Percentiles rank a stretch among this genome's conserved stretches.
These are phyloP conservation scores for Trapa bicornis DNA, from an alignment of 345 rosid genomes.

Conservation along the genomic window DNA sequence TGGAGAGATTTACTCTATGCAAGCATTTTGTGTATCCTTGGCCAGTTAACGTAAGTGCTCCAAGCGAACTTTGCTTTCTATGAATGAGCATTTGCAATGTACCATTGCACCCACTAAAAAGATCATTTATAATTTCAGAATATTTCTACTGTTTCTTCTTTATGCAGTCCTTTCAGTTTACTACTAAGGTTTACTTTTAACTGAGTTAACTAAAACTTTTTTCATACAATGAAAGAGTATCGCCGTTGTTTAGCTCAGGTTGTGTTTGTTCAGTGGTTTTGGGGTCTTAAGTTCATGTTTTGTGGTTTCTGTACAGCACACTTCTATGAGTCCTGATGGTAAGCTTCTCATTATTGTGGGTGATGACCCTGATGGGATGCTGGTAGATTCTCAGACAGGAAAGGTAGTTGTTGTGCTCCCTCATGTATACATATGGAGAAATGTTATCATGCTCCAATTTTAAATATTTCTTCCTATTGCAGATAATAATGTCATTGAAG, in stretches of 20 bases:
- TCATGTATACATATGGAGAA: too few relatives aligned
- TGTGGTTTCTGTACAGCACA: constrained; percentile 31
- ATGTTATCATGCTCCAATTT: neutral
- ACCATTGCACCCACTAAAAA: neutral
- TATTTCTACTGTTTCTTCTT: too few relatives aligned
- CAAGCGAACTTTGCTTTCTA: neutral
- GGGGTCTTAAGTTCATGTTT: neutral
- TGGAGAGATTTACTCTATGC: constrained; percentile 58
- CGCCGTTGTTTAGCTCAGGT: too few relatives aligned
- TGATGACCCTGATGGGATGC: constrained; percentile 51
- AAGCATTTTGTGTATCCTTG: constrained; percentile 50
- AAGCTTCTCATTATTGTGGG: constrained; percentile 58
- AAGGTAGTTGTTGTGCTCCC: neutral
- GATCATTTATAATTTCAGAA: too few relatives aligned
- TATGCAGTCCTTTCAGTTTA: too few relatives aligned
- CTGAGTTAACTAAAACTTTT: too few relatives aligned
- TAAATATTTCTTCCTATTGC: constrained; percentile 7
- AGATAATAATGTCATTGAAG: constrained; percentile 31
- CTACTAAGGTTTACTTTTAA: too few relatives aligned
- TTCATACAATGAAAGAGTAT: too few relatives aligned
- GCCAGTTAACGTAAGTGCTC: constrained; percentile 61
- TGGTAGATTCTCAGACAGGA: constrained; percentile 55
- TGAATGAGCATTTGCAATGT: neutral
- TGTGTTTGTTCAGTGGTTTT: too few relatives aligned
- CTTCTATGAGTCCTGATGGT: constrained; percentile 65